Conservation (phyloP, 768 basidiomycete genomes). For the Leccinum longicurvipes region DNA sequence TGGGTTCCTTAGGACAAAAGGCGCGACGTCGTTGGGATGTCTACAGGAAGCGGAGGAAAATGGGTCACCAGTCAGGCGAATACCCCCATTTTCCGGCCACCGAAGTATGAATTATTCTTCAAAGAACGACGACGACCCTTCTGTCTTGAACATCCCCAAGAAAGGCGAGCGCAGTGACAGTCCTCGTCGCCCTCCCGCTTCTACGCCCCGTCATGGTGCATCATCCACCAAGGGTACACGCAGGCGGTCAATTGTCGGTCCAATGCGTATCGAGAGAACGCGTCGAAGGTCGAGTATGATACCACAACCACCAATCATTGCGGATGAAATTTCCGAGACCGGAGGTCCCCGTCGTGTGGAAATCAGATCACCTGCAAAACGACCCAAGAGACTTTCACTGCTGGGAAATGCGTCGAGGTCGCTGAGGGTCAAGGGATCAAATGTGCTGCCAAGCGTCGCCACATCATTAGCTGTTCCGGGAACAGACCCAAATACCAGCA, state of each 20-base stretch:
- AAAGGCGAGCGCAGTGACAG: constrained; percentile 37
- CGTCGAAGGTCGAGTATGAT: constrained; percentile 80
- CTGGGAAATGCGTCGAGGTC: constrained; percentile 39
- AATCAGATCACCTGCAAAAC: constrained; percentile 55
- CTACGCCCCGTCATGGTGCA: constrained; percentile 39
- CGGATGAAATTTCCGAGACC: constrained; percentile 34
- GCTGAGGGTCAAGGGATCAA: constrained; percentile 31
- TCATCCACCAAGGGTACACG: constrained; percentile 40
- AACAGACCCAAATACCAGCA: constrained; percentile 41
- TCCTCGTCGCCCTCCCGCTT: constrained; percentile 48
- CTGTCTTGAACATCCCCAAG: constrained; percentile 32
- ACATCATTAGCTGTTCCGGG: constrained; percentile 29
- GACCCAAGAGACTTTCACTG: constrained; percentile 55
- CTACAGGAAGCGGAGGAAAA: constrained; percentile 74
- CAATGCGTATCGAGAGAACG: constrained; percentile 68
- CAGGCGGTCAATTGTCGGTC: constrained; percentile 72
- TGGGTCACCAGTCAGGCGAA: constrained; percentile 29
- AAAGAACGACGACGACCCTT: constrained; percentile 22
- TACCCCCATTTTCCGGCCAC: constrained; percentile 56
- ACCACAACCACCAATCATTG: constrained; percentile 56
- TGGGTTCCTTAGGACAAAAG: constrained; percentile 58
- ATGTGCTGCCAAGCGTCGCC: constrained; percentile 30
- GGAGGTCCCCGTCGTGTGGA: constrained; percentile 42
- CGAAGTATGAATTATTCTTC: constrained; percentile 56
- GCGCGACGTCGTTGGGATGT: constrained; percentile 51